Evolutionary conservation across 805 yeast genomes (phyloP).

Genomic region (Candida bentonensis): DNA sequence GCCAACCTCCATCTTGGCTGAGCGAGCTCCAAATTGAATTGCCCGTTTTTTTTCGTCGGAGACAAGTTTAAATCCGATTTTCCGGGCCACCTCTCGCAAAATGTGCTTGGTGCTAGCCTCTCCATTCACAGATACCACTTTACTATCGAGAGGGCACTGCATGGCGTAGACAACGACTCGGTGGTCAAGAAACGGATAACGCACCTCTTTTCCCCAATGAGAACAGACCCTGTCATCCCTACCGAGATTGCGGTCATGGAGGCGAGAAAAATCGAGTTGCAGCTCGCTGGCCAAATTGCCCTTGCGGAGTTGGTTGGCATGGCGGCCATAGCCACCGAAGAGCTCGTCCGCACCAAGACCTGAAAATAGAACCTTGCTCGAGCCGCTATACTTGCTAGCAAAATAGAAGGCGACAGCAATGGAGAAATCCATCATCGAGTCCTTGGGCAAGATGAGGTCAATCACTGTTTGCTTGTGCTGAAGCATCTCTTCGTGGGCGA

Average conservation of each 20-base stretch:
- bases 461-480: constrained; percentile 36
- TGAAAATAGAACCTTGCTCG: constrained; percentile 60
- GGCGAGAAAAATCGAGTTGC: constrained; percentile 52
- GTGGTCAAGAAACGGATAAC: constrained; percentile 76
- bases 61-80: constrained; percentile 36
- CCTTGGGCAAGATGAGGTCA: constrained; percentile 63
- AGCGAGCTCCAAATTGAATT: constrained; percentile 88
- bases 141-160: constrained; percentile 24
- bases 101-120: constrained; percentile 32
- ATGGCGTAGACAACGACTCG: constrained; percentile 32
- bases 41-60: constrained; percentile 78
- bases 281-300: constrained; percentile 43
- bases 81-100: constrained; percentile 47
- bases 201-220: constrained; percentile 74
- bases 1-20: constrained; percentile 85
- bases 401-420: constrained; percentile 93
- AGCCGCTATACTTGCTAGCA: constrained; percentile 54
- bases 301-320: constrained; percentile 29
- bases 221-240: constrained; percentile 85
- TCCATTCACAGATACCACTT: constrained; percentile 24
- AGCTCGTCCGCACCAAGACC: constrained; percentile 97
- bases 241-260: constrained; percentile 70
- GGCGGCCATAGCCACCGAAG: constrained; percentile 91
- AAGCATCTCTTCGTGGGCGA: constrained; percentile 54
- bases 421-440: constrained; percentile 89